Evolutionary conservation across 441 rosid species (phyloP), one percentile per base, ranked within the genome.

Genomic region (Gossypium davidsonii): DNA sequence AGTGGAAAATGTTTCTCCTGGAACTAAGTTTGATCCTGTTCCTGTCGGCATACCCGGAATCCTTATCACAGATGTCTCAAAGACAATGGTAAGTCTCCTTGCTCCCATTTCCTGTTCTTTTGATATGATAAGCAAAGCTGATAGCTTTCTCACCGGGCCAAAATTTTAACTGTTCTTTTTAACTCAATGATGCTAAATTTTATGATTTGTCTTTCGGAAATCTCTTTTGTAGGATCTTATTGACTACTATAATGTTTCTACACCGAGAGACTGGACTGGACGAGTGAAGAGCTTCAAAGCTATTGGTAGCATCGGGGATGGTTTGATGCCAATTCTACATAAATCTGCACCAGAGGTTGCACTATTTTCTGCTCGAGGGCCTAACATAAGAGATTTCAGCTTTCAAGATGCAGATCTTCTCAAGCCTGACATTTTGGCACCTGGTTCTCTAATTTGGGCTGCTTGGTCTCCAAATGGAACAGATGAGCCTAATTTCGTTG

Each of bases 321-420:
- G 99, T 21, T 82, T 95, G 86, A 88, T 77, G 85, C 96, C 99
- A 67, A 83, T 90, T 79, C 92, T 95, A 67, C 90, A 95, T 85
- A 95, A 90, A 87, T 95, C 99, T 5, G 99, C 99, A 73, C 99
- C 99, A 49, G 93, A 90, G 85, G 97, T 95, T 68, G 99, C 99
- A 49, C 60, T 91, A 74, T 93, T 88, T 84, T 95, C 99, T 77
- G 93, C 98, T 76, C 80, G 99, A 76, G 99, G 99, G 77, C 99
- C 99, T 66, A 95, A 93, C 79, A 83, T 90, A 21, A 95, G 83
- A 83, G 98, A 95, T 83, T 95, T 85, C 81, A 91, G 95, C 85
- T 95, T 88, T 81, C 90, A 80, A 74, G 99, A 95, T 85, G 98
- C 99, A 4, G 99, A 95, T 88, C 96, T 96, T 75, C 98, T 96